Conservation (phyloP, 2,329 filamentous ascomycete genomes). For the Venturiaceae sp. region DNA sequence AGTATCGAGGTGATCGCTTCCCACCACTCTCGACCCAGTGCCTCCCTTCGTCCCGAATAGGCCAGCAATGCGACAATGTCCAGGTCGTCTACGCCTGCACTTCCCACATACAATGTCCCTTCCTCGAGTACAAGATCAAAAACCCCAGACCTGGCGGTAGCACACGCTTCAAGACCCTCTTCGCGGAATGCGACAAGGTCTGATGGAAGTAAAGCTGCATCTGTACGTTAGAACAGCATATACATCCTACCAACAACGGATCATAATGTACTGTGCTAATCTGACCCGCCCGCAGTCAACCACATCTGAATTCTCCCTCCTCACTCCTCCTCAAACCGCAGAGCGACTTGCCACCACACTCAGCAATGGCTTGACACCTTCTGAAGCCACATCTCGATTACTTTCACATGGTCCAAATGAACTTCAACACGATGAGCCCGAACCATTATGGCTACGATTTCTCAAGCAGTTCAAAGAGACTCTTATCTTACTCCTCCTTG, state of each 20-base stretch:
- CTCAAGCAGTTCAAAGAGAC: conserved; percentile 96
- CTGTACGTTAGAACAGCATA: conserved; percentile 1
- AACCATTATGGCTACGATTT: conserved; percentile 91
- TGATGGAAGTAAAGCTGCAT: neutral
- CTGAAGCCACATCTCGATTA: conserved; percentile 71
- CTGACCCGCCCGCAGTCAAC: conserved; percentile 25
- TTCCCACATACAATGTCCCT: conserved; percentile 3
- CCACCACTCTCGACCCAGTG: no score
- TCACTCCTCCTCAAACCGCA: conserved; percentile 72
- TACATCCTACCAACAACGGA: neutral
- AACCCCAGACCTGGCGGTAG: neutral
- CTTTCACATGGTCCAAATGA: conserved; percentile 84
- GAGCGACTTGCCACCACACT: conserved; percentile 74
- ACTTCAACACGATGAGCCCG: conserved; percentile 84
- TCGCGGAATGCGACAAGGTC: neutral
- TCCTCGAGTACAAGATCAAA: conserved; percentile 1
- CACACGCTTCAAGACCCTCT: neutral
- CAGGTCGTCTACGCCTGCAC: conserved; percentile 4
- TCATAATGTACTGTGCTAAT: neutral
- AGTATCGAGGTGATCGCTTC: neutral
- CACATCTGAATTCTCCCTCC: conserved; percentile 46
- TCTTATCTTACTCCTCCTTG: conserved; percentile 82
- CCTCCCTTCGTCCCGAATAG: no score
- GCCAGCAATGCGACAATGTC: conserved; percentile 7
- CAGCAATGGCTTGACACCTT: conserved; percentile 66